A percentile compares a stretch with the other conserved stretches of the same genome.
Conservation (phyloP, 2,329 filamentous ascomycete genomes). For the Talaromyces islandicus region DNA sequence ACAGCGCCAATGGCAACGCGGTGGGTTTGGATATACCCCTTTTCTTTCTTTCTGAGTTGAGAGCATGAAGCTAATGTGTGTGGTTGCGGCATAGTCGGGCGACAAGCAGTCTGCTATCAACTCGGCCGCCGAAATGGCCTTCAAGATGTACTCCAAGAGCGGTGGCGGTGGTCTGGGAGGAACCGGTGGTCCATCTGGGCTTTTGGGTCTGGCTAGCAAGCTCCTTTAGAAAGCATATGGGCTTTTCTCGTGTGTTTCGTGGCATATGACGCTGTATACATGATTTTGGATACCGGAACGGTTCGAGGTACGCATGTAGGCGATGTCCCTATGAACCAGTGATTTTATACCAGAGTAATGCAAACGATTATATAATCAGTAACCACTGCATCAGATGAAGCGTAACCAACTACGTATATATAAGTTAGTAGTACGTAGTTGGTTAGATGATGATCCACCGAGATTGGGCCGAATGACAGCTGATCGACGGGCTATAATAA, state of each 20-base stretch:
- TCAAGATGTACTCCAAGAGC: conserved; percentile 87
- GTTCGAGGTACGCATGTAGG: background rate
- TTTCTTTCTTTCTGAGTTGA: background rate
- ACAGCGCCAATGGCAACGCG: conserved; percentile 50
- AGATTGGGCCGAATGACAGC: background rate
- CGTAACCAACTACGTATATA: background rate
- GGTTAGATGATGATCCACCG: too few relatives aligned
- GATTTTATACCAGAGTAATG: background rate
- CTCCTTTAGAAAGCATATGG: conserved; percentile 38
- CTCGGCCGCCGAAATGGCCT: conserved; percentile 74
- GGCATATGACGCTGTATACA: background rate
- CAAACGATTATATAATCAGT: background rate
- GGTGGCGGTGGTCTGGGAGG: conserved; percentile 50
- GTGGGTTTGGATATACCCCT: conserved; percentile 31
- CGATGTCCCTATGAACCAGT: background rate
- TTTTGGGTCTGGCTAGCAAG: conserved; percentile 57
- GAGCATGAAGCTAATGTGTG: conserved; percentile 10
- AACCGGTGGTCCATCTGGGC: conserved; percentile 43
- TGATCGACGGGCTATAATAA: background rate
- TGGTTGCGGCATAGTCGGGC: conserved; percentile 36
- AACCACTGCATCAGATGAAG: background rate
- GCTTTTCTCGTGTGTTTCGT: background rate
- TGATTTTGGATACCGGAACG: background rate
- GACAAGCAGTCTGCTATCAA: conserved; percentile 77
- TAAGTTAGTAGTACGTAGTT: background rate